Base-by-base conservation (phyloP, 768 basidiomycete genomes). In the Termitomyces sp. region DNA sequence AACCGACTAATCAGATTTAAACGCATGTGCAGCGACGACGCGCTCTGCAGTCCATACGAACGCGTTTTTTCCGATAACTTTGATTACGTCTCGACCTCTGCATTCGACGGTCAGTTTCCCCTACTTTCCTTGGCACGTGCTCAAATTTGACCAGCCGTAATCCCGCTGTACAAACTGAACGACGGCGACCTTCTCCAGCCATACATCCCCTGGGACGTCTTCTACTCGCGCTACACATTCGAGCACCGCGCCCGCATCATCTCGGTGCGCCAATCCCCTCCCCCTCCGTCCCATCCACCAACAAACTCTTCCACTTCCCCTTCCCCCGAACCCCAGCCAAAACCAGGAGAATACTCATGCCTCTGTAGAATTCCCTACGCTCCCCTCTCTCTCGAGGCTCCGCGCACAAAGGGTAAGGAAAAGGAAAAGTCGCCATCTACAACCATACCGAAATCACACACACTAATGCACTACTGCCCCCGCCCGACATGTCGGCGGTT, bases 391-490 rank as follows among this genome's bases (percentile, higher is more conserved):
- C 62, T 25, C 11, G 23, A 27, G n/a, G 45, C 42, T 13, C 23
- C 15, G 31, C 18, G 16, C 5, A 15, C 50, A 41, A 54, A 54
- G 18, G 16, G 44, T 7, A 52, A 35, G 38, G 23, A 9, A 6
- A 54, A 48, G 29, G 22, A 7, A 10, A 44, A 43, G 9, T 7
- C n/a, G 4, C 25, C 3, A 40, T 33, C n/a, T n/a, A n/a, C n/a
- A n/a, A 35, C 25, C 3, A 12, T 25, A 3, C 48, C 47, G 11
- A 22, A 22, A 31, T 22, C 54, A 38, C 44, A 64, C 23, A 52
- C 61, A 5, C 36, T 79, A 7, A 81, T 81, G 68, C 81, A 85
- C 50, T 83, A 83, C 50, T 86, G 85, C 60, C 82, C 83, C 0
- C 76, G 79, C 0, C 79, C 77, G 0, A 51, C 58, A 0, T 86